Conservation (phyloP, 805 yeast species). For the Sungouiozyma ichnusensis region DNA sequence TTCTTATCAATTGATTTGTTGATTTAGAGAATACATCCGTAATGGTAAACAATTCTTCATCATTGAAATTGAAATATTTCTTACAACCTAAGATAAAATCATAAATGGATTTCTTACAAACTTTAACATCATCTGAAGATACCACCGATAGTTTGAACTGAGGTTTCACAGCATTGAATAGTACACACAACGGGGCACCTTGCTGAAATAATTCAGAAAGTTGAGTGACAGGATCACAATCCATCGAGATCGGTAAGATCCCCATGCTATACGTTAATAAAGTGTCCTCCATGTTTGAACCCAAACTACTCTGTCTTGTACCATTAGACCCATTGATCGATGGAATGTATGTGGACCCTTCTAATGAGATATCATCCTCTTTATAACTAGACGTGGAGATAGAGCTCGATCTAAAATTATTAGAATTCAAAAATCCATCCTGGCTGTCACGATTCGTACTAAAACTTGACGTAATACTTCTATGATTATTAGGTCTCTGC, state of each 20-base stretch:
- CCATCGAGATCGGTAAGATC: conserved; percentile 58
- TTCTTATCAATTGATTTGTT: conserved; percentile 66
- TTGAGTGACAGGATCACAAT: conserved; percentile 88
- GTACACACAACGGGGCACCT: conserved; percentile 83
- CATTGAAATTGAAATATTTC: conserved; percentile 58
- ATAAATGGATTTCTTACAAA: conserved; percentile 82
- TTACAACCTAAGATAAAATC: conserved; percentile 84
- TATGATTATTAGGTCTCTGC: conserved; percentile 7
- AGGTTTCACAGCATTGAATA: conserved; percentile 63
- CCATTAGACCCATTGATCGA: conserved; percentile 5
- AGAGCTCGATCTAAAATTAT: conserved; percentile 25
- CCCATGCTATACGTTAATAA: conserved; percentile 62
- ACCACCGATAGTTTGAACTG: conserved; percentile 50
- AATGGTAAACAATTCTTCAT: conserved; percentile 78
- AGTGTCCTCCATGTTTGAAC: conserved; percentile 24
- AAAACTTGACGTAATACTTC: conserved; percentile 12
- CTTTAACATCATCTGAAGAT: conserved; percentile 68
- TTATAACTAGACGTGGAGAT: conserved; percentile 27
- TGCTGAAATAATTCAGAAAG: conserved; percentile 81
- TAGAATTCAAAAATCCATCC: conserved; percentile 9
- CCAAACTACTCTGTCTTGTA: conserved; percentile 9
- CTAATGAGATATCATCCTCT: conserved; percentile 25
- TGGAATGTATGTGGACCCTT: conserved; percentile 18
- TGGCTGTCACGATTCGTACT: conserved; percentile 11
- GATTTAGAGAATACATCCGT: conserved; percentile 80